phyloP scores from a whole-genome alignment of 2,329 filamentous ascomycete species.

The Neonectria coccinea region DNA sequence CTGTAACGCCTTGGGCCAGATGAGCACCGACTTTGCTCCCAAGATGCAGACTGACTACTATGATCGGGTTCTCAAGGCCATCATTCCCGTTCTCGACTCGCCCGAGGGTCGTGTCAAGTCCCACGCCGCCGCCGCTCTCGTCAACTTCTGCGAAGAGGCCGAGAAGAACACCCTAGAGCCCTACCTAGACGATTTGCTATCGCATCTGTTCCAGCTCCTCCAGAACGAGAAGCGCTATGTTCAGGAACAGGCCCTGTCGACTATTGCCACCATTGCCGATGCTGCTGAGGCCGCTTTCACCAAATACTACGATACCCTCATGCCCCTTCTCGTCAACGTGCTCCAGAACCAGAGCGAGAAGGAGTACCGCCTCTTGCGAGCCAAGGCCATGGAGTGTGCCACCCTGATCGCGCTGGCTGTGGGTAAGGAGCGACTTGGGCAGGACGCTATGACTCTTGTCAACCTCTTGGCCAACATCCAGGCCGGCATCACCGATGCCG shows the following conservation, averaged over 20 bases:
- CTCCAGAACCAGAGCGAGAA: conserved; percentile 91
- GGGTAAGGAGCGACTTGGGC: conserved; percentile 89
- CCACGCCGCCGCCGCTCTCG: conserved; percentile 95
- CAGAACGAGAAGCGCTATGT: conserved; percentile 95
- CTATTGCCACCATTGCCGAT: conserved; percentile 98
- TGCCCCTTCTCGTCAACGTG: conserved; percentile 93
- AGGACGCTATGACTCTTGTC: conserved; percentile 88
- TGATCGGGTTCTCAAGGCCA: conserved; percentile 84
- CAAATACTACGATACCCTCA: conserved; percentile 94
- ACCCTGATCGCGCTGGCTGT: conserved; percentile 96
- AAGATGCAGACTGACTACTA: conserved; percentile 99
- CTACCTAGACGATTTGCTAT: conserved; percentile 89
- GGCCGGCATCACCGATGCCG: conserved; percentile 84
- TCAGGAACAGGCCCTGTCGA: conserved; percentile 96
- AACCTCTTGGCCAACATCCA: conserved; percentile 90
- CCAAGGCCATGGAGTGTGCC: conserved; percentile 99
- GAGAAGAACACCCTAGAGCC: conserved; percentile 92
- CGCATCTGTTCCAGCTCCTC: conserved; percentile 86
- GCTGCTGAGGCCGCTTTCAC: conserved; percentile 94
- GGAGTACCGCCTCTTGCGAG: conserved; percentile 89
- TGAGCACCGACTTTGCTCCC: conserved; percentile 99
- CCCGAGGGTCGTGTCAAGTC: conserved; percentile 94
- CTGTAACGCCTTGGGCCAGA: conserved; percentile 98
- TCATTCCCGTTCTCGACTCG: conserved; percentile 91
- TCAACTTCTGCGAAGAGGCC: conserved; percentile 99